Evolutionary conservation across 306 rosid species (phyloP).

Genomic region (Pyrus bretschneideri): DNA sequence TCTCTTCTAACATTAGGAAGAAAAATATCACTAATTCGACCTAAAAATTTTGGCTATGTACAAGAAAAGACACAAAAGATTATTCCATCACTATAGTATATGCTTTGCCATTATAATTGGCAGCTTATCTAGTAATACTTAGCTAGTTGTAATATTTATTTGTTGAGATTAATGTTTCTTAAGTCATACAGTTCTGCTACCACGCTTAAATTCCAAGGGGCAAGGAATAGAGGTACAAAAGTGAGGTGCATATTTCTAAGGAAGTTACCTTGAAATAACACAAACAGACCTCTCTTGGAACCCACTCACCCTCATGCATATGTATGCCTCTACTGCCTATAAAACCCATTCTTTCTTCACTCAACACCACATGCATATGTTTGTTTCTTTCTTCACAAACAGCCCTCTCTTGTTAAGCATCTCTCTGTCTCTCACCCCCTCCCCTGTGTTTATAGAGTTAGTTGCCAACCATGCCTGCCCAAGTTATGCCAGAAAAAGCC

Average conservation of each 20-base stretch:
- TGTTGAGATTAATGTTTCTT: not conserved
- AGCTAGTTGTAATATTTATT: not conserved
- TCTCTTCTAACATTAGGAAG: no score
- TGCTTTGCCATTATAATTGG: not conserved
- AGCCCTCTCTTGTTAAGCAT: not conserved
- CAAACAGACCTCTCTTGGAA: not conserved
- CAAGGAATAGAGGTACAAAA: not conserved
- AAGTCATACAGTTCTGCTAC: not conserved
- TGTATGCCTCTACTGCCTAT: slow-evolving; percentile 1
- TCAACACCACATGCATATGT: not conserved
- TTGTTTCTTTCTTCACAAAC: not conserved
- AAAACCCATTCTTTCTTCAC: not conserved
- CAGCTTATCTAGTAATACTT: no score
- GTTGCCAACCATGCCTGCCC: slow-evolving; percentile 44
- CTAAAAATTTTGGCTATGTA: no score
- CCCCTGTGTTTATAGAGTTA: not conserved
- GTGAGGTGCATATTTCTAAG: not conserved
- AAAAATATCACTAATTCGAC: no score
- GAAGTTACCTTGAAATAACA: slow-evolving; percentile 6
- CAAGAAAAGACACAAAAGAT: not conserved
- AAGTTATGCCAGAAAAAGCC: slow-evolving; percentile 50
- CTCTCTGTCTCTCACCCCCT: slow-evolving; percentile 1
- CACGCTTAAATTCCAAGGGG: not conserved
- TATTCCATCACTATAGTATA: not conserved
- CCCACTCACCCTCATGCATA: slow-evolving; percentile 13